Evolutionary conservation across 1,139 yeast genomes (phyloP).

Genomic region (Pichia sp.): DNA sequence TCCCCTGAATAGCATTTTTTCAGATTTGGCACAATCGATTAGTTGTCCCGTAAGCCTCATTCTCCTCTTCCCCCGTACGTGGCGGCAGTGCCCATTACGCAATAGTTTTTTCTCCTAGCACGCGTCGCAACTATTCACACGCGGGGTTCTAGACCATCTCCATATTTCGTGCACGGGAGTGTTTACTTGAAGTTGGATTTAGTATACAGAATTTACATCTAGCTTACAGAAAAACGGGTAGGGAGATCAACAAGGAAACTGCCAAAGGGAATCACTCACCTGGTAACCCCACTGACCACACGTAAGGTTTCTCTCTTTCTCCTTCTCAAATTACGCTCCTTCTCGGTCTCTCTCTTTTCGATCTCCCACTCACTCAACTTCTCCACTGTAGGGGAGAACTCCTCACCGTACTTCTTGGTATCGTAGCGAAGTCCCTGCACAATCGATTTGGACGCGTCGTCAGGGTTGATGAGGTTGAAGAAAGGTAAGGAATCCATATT

Average conservation of each 20-base stretch:
- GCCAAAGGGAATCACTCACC: not conserved
- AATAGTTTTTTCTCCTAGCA: not conserved
- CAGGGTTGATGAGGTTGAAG: slow-evolving; percentile 43
- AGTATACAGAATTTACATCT: not conserved
- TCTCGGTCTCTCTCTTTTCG: slow-evolving; percentile 90
- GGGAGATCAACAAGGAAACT: not conserved
- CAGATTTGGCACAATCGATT: not conserved
- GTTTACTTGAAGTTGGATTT: not conserved
- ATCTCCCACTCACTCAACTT: slow-evolving; percentile 86
- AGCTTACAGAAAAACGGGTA: not conserved
- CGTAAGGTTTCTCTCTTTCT: slow-evolving; percentile 85
- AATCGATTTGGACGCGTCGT: slow-evolving; percentile 19
- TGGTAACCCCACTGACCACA: slow-evolving; percentile 26
- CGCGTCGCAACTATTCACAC: not conserved
- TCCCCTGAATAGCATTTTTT: not conserved
- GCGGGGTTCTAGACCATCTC: not conserved
- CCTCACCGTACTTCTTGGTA: slow-evolving; percentile 56
- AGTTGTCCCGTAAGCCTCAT: not conserved
- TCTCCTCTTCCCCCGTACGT: not conserved
- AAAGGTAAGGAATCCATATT: slow-evolving; percentile 33
- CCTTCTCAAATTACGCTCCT: slow-evolving; percentile 87
- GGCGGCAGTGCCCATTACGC: not conserved
- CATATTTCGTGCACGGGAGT: not conserved
- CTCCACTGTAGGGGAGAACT: slow-evolving; percentile 89
- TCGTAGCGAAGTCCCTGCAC: slow-evolving; percentile 63